These are phyloP conservation scores for Sequoiadendron giganteum DNA, from an alignment of 75 land plant species.

Conservation along the genomic window DNA sequence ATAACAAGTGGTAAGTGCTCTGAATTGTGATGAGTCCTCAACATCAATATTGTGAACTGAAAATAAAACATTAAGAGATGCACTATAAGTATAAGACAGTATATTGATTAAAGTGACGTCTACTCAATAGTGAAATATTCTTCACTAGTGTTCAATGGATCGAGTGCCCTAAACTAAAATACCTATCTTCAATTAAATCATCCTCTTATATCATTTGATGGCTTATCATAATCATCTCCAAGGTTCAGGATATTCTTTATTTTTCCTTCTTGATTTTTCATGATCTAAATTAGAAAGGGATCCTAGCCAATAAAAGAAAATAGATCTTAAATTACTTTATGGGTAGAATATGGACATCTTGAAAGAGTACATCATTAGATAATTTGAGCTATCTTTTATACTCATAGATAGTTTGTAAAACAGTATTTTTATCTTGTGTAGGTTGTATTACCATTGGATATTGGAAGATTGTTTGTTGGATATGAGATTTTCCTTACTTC, in stretches of 20 bases:
- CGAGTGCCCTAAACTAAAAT: not conserved
- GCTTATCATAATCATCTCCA: slow-evolving; percentile 35
- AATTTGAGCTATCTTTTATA: not conserved
- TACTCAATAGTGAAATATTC: not conserved
- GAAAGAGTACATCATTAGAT: not conserved
- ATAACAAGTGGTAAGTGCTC: slow-evolving; percentile 56
- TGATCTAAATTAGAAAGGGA: not conserved
- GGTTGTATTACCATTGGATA: slow-evolving; percentile 45
- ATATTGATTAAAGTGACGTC: not conserved
- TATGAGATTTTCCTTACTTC: slow-evolving; percentile 64
- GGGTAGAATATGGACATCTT: not conserved
- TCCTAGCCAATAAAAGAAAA: not conserved
- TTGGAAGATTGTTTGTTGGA: slow-evolving; percentile 60
- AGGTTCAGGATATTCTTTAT: slow-evolving; percentile 20
- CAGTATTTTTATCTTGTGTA: slow-evolving; percentile 8
- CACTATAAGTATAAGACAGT: not conserved
- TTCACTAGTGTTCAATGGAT: not conserved
- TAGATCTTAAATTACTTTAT: not conserved
- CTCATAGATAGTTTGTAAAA: not conserved
- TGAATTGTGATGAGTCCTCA: not conserved
- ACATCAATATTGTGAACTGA: not conserved
- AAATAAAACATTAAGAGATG: not conserved
- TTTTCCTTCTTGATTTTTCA: not conserved
- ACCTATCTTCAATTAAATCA: slow-evolving; percentile 1
- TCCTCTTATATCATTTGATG: slow-evolving; percentile 36